A percentile compares a stretch with the other conserved stretches of the same genome.
Conservation (phyloP, 2,329 filamentous ascomycete species). For the Fusarium albosuccineum region DNA sequence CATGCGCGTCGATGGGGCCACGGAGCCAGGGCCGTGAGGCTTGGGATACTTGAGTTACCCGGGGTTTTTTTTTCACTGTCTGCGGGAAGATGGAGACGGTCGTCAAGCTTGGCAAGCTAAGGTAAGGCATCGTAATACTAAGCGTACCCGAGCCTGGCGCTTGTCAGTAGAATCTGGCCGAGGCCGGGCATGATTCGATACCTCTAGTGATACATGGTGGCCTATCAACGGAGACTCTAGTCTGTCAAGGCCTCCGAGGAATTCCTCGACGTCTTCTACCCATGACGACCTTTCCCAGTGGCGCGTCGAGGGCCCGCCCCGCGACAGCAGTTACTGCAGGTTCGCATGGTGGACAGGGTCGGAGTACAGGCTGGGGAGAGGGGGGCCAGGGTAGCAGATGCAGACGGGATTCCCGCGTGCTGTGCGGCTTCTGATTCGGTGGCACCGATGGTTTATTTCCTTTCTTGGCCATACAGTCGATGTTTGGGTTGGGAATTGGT, state of each 20-base stretch:
- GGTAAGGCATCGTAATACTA: slow-evolving; percentile 15
- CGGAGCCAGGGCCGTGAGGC: slow-evolving; percentile 11
- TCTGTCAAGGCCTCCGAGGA: slow-evolving; percentile 7
- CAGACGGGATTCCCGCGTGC: slow-evolving; percentile 37
- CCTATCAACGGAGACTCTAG: slow-evolving; percentile 1
- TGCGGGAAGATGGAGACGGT: slow-evolving; percentile 17
- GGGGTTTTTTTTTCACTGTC: slow-evolving; percentile 2
- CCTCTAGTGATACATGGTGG: background rate
- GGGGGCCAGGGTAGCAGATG: slow-evolving; percentile 27
- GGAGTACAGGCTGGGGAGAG: slow-evolving; percentile 24
- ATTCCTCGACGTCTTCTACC: background rate
- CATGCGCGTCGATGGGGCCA: slow-evolving; percentile 38
- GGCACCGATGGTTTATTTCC: slow-evolving; percentile 21
- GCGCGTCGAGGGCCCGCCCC: slow-evolving; percentile 11
- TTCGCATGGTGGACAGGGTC: slow-evolving; percentile 22
- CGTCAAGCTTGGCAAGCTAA: slow-evolving; percentile 8
- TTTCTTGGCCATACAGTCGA: slow-evolving; percentile 26
- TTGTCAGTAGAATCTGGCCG: slow-evolving; percentile 19
- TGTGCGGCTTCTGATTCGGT: slow-evolving; percentile 39
- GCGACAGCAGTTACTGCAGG: slow-evolving; percentile 23
- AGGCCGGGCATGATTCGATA: slow-evolving; percentile 20
- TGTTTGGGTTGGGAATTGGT: slow-evolving; percentile 38
- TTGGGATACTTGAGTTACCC: slow-evolving; percentile 12
- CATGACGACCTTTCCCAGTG: slow-evolving; percentile 6
- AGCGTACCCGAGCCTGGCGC: slow-evolving; percentile 5